These are phyloP conservation scores for Schizophyllum amplum DNA, from an alignment of 1,284 basidiomycete genomes.

Conservation along the genomic window DNA sequence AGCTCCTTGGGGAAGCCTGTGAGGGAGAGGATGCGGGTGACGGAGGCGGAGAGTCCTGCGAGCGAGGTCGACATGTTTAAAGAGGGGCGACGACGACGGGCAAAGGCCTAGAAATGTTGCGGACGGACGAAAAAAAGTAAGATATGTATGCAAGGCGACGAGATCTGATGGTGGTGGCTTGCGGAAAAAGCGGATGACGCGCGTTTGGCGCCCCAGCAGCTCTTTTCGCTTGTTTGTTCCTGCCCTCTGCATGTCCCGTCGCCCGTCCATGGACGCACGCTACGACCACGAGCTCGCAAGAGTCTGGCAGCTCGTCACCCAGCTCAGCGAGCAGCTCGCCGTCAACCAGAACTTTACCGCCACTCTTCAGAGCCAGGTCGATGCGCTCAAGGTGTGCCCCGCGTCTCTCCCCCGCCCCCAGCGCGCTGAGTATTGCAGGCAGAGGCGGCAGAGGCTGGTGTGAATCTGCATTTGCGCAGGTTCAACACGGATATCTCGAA, in stretches of 20 bases:
- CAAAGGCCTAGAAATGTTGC: not conserved
- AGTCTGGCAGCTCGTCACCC: constrained; percentile 73
- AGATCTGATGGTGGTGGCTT: too few relatives aligned
- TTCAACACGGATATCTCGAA: constrained; percentile 93
- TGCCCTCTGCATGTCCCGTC: not conserved
- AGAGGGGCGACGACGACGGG: not conserved
- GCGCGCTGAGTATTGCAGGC: constrained; percentile 10
- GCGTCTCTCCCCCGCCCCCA: constrained; percentile 3
- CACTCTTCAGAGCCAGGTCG: constrained; percentile 67
- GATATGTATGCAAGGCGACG: too few relatives aligned
- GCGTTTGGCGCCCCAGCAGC: too few relatives aligned
- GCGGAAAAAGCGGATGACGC: too few relatives aligned
- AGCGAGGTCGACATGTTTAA: constrained; percentile 49
- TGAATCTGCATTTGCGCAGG: constrained; percentile 75
- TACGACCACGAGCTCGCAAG: constrained; percentile 51
- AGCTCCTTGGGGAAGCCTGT: constrained; percentile 90
- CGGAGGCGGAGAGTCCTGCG: constrained; percentile 82
- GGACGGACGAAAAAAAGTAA: not conserved
- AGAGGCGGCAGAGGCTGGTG: constrained; percentile 65
- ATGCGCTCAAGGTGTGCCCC: constrained; percentile 65
- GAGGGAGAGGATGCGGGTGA: constrained; percentile 90
- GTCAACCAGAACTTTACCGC: constrained; percentile 77
- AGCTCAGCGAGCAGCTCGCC: constrained; percentile 80
- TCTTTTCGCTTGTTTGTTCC: not conserved
- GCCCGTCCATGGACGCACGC: not conserved